Percentiles rank a stretch among this genome's conserved stretches.
These are phyloP conservation scores for Basipetospora sp. DNA, from an alignment of 2,329 filamentous ascomycete species.

Conservation along the genomic window DNA sequence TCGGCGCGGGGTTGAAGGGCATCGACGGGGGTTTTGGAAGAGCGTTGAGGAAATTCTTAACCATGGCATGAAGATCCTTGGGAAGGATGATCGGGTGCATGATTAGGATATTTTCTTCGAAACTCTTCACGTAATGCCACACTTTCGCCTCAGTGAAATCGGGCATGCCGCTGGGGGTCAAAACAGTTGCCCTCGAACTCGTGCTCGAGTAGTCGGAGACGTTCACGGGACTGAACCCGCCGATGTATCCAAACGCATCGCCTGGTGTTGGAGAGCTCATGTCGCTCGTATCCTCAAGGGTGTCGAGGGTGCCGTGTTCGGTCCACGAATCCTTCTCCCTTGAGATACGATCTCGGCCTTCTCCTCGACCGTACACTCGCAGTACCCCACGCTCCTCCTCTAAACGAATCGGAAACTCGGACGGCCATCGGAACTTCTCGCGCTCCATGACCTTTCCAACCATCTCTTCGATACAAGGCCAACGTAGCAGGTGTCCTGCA, in stretches of 20 bases:
- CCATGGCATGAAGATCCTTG: constrained; percentile 35
- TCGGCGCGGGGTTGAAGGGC: neutral
- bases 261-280: constrained; percentile 38
- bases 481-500: constrained; percentile 66
- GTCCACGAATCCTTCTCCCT: constrained; percentile 11
- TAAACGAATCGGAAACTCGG: constrained; percentile 60
- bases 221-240: constrained; percentile 29
- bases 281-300: constrained; percentile 31
- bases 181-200: constrained; percentile 22
- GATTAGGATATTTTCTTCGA: constrained; percentile 46
- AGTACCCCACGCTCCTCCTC: constrained; percentile 63
- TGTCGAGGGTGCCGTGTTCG: constrained; percentile 25
- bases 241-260: constrained; percentile 45
- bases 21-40: constrained; percentile 21
- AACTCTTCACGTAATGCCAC: constrained; percentile 38
- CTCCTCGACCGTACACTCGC: constrained; percentile 63
- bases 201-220: constrained; percentile 18
- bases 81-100: constrained; percentile 51
- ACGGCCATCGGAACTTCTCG: constrained; percentile 39
- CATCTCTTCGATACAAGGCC: constrained; percentile 53
- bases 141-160: constrained; percentile 39
- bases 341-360: constrained; percentile 32
- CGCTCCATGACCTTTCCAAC: constrained; percentile 35
- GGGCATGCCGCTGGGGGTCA: constrained; percentile 30
- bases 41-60: constrained; percentile 35